Conservation (phyloP, 2,329 filamentous ascomycete species). For the Coniella vitis region DNA sequence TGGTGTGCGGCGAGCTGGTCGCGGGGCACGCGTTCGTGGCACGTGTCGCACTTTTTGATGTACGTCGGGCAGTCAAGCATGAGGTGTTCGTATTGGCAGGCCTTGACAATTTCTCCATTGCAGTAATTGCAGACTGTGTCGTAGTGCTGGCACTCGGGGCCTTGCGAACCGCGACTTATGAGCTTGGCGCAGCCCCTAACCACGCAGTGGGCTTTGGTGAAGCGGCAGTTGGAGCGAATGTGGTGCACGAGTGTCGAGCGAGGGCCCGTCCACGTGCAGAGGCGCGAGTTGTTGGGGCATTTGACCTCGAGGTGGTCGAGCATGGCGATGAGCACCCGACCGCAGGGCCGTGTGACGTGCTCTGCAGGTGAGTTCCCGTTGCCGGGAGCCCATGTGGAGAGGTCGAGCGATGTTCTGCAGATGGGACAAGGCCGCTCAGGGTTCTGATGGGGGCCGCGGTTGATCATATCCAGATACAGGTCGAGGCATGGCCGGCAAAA, state of each 20-base stretch:
- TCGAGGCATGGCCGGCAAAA: conserved; percentile 55
- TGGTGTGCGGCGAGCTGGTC: conserved; percentile 37
- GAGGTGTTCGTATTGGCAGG: conserved; percentile 36
- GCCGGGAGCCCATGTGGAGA: conserved; percentile 18
- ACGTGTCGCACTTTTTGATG: conserved; percentile 32
- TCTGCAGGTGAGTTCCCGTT: conserved; percentile 22
- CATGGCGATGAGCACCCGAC: conserved; percentile 49
- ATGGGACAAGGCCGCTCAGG: conserved; percentile 45
- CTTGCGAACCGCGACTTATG: conserved; percentile 1
- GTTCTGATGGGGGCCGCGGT: conserved; percentile 31
- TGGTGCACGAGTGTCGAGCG: conserved; percentile 51
- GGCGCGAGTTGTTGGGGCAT: conserved; percentile 46
- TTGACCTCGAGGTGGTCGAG: conserved; percentile 53
- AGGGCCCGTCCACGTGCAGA: conserved; percentile 44
- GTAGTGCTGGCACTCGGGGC: conserved; percentile 28
- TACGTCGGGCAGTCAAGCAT: conserved; percentile 38
- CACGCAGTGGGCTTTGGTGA: conserved; percentile 49
- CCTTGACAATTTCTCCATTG: conserved; percentile 29
- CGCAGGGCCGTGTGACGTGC: conserved; percentile 23
- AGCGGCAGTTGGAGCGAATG: conserved; percentile 49
- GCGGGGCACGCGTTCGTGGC: neutral
- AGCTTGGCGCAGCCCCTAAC: conserved; percentile 4
- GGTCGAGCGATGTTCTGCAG: conserved; percentile 41
- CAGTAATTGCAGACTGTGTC: conserved; percentile 44
- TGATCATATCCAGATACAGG: conserved; percentile 21